phyloP scores from a whole-genome alignment of 2,329 filamentous ascomycete genomes.

The Biscogniauxia sp. region DNA sequence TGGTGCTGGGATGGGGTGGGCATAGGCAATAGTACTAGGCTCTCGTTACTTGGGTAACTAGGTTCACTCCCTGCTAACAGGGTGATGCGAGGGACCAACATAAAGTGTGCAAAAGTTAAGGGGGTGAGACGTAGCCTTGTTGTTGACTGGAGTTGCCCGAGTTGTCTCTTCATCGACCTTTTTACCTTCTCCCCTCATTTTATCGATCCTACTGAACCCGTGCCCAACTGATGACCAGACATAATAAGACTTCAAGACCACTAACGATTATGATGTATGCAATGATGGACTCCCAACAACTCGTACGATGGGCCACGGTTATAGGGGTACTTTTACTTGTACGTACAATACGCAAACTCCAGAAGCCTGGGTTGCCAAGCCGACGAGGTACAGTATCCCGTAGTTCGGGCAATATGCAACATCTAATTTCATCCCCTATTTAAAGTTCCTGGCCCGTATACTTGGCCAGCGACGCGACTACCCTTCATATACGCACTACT shows the following conservation, averaged over 20 bases:
- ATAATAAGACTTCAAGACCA: neutral
- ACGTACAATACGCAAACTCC: neutral
- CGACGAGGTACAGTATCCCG: conserved; percentile 7
- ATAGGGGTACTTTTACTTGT: neutral
- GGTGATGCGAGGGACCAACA: too few species aligned
- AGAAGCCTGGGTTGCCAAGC: neutral
- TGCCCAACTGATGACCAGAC: neutral
- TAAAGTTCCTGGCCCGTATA: conserved; percentile 14
- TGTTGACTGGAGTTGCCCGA: too few species aligned
- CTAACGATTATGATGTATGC: neutral
- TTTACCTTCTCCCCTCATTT: too few species aligned
- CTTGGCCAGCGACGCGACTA: conserved; percentile 20
- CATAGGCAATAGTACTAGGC: too few species aligned
- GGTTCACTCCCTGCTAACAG: too few species aligned
- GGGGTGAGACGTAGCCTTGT: too few species aligned
- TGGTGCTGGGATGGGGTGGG: too few species aligned
- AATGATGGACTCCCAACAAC: neutral
- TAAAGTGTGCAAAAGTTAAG: too few species aligned
- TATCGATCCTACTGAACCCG: neutral
- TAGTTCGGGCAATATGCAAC: conserved; percentile 10
- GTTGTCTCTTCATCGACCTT: too few species aligned
- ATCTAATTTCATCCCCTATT: conserved; percentile 20
- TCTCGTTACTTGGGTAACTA: too few species aligned
- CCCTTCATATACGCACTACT: conserved; percentile 19
- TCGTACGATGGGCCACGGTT: neutral